Base-by-base conservation (phyloP, 352 stramenopile genomes). In the Phytophthora sp. region DNA sequence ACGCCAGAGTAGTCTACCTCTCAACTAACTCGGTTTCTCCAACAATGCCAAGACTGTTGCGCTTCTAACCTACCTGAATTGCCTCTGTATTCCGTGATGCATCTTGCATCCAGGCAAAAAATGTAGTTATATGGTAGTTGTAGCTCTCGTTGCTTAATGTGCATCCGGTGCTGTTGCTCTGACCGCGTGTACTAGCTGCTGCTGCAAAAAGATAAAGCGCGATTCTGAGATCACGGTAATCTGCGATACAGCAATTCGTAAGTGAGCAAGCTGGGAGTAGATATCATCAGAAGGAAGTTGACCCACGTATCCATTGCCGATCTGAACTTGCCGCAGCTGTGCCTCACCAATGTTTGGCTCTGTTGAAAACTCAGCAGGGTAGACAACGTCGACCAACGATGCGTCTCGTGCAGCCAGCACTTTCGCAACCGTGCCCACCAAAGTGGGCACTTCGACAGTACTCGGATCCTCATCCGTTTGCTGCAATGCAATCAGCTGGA, bases 301-400 rank as follows among this genome's bases (percentile, higher is more conserved):
- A 75, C 74, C 37, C 39, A 88, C 78, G 32, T 83, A 88, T 61
- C 76, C 79, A 24, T 88, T 82, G 55, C 79, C 54, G 23, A 88
- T 67, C 35, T 82, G 78, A 9, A 87, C 57, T 7, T 65, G 60
- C 20, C 72, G 59, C 48, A 46, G 56, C 13, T 67, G 58, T 5
- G 5, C 26, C 32, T 72, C 45, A 20, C 71, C 43, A 26, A 38
- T 50, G 48, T 42, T 41, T 62, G 32, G n/a, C n/a, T n/a, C n/a
- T n/a, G 21, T 27, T 2, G 34, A 2, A 20, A 52, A 58, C 23
- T 51, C 38, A 6, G 35, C 32, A 12, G 78, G 78, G 46, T 85
- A 79, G 30, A 37, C 39, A 5, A 88, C 63, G 13, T 82, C 73
- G 21, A 91, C 74, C 35, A 89, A 37, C 0, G 63, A 78, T 11